phyloP scores from a whole-genome alignment of 176 grass and related monocot genomes.

The Oryza brachyantha region DNA sequence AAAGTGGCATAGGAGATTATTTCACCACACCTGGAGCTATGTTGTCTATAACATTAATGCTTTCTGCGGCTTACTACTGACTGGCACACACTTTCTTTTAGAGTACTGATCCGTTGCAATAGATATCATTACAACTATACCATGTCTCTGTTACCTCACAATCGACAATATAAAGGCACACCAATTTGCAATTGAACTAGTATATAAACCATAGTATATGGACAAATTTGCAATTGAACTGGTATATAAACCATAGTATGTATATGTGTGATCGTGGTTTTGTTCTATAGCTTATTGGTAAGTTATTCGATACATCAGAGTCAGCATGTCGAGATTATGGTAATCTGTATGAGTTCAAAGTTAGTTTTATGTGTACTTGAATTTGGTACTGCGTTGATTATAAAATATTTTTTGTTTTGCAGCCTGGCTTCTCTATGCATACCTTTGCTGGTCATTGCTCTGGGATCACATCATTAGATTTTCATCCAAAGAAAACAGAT shows the following conservation, averaged over 20 bases:
- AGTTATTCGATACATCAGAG: neutral
- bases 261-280: neutral
- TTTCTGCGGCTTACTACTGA: neutral
- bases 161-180: neutral
- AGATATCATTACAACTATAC: slow-evolving; percentile 16
- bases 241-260: neutral
- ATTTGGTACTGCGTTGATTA: slow-evolving; percentile 7
- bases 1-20: neutral
- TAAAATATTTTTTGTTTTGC: slow-evolving; percentile 35
- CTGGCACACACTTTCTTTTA: neutral
- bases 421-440: slow-evolving; percentile 82
- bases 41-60: neutral
- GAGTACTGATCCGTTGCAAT: neutral
- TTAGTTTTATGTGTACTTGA: neutral
- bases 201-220: neutral
- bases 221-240: neutral
- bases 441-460: slow-evolving; percentile 60
- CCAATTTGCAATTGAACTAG: neutral
- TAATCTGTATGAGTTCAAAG: neutral
- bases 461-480: slow-evolving; percentile 87
- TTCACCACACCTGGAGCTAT: neutral
- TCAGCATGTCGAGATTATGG: neutral
- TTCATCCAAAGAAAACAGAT: slow-evolving; percentile 96
- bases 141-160: neutral
- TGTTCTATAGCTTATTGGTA: neutral